phyloP scores from a whole-genome alignment of 1,284 basidiomycete species.

The Afroboletus lepidellus region DNA sequence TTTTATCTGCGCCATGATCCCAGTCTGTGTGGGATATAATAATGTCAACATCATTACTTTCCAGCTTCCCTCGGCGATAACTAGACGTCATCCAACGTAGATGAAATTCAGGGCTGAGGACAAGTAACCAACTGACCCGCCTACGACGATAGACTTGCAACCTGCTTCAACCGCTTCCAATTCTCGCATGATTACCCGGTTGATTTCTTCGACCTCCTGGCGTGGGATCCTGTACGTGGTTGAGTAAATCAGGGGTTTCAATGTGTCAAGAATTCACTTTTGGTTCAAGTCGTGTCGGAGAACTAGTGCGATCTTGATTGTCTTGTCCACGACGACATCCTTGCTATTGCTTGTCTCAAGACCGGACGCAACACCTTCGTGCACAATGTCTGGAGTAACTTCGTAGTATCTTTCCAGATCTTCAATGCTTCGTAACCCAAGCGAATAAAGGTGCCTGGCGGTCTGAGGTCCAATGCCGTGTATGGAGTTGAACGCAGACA shows the following conservation, averaged over 20 bases:
- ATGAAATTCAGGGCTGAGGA: slow-evolving; percentile 3
- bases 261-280: slow-evolving; percentile 24
- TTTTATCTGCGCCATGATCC: slow-evolving; percentile 38
- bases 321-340: slow-evolving; percentile 25
- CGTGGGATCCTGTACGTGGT: slow-evolving; percentile 53
- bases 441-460: slow-evolving; percentile 59
- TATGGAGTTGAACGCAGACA: slow-evolving; percentile 59
- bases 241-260: neutral
- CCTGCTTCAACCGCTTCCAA: slow-evolving; percentile 56
- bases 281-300: slow-evolving; percentile 51
- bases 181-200: slow-evolving; percentile 53
- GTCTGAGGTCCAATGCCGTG: slow-evolving; percentile 73
- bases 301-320: slow-evolving; percentile 51
- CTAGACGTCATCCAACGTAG: slow-evolving; percentile 36
- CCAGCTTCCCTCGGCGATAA: slow-evolving; percentile 70
- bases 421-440: slow-evolving; percentile 57
- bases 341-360: slow-evolving; percentile 7
- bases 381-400: slow-evolving; percentile 27
- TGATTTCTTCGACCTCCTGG: slow-evolving; percentile 67
- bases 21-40: slow-evolving; percentile 67
- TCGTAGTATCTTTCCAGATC: slow-evolving; percentile 68
- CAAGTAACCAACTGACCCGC: slow-evolving; percentile 51
- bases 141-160: slow-evolving; percentile 64
- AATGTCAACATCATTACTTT: slow-evolving; percentile 79
- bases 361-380: slow-evolving; percentile 7